Evolutionary conservation across 2,329 filamentous ascomycete genomes (phyloP).

Genomic region (Zopfia rhizophila): DNA sequence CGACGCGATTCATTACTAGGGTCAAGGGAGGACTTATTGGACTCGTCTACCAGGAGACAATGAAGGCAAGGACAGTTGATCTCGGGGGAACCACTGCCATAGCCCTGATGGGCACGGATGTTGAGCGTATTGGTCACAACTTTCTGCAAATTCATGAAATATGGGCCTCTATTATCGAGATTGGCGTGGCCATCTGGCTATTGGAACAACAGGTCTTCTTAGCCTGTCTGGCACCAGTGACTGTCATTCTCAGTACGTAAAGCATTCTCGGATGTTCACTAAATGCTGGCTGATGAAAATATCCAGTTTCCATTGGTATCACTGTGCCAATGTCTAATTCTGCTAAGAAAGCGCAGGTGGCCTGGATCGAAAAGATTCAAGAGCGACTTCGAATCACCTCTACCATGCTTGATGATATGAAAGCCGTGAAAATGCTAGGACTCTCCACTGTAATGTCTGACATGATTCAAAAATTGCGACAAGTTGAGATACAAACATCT

Average conservation of each 20-base stretch:
- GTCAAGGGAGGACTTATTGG: constrained; percentile 19
- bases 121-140: constrained; percentile 20
- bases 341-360: constrained; percentile 13
- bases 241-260: constrained; percentile 16
- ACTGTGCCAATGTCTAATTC: no score
- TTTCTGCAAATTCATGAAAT: constrained; percentile 21
- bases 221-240: constrained; percentile 17
- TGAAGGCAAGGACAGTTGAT: constrained; percentile 14
- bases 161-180: constrained; percentile 21
- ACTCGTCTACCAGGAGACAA: constrained; percentile 19
- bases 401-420: constrained; percentile 14
- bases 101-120: constrained; percentile 23
- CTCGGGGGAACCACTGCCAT: constrained; percentile 13
- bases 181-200: constrained; percentile 19
- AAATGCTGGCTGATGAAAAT: no score
- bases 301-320: no score
- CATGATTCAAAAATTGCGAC: constrained; percentile 16
- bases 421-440: constrained; percentile 19
- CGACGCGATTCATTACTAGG: constrained; percentile 16
- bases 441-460: constrained; percentile 13
- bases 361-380: constrained; percentile 18
- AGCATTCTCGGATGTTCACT: no score
- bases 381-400: constrained; percentile 17
- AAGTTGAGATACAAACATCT: constrained; percentile 15
- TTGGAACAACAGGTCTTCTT: constrained; percentile 16